These are phyloP conservation scores for Talaromyces pinophilus DNA, from an alignment of 2,329 filamentous ascomycete genomes.

Conservation along the genomic window DNA sequence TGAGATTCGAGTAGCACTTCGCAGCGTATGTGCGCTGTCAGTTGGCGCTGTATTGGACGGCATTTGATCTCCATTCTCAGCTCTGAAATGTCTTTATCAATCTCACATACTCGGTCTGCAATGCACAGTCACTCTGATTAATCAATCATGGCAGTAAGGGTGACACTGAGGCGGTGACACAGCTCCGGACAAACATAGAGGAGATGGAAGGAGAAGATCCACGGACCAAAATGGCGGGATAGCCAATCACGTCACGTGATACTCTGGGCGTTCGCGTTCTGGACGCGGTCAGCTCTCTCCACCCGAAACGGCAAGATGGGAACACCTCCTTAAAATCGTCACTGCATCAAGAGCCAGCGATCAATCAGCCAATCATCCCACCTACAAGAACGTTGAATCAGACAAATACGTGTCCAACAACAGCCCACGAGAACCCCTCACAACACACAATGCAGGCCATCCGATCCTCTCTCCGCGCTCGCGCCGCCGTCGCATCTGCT, in stretches of 20 bases:
- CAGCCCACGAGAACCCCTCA: neutral
- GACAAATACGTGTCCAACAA: neutral
- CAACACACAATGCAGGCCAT: constrained; percentile 34
- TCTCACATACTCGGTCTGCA: neutral
- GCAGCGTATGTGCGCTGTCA: neutral
- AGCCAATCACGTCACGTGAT: constrained; percentile 12
- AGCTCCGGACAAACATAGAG: neutral
- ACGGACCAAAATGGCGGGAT: neutral
- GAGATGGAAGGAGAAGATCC: neutral
- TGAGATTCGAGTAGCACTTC: neutral
- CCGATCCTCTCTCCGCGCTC: constrained; percentile 52
- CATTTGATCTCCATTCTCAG: neutral
- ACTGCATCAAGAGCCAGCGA: neutral
- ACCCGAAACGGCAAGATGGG: constrained; percentile 20
- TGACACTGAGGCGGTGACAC: neutral
- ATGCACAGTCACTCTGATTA: neutral
- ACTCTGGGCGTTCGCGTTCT: neutral
- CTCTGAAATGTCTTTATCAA: neutral
- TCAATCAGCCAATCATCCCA: constrained; percentile 2
- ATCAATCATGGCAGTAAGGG: constrained; percentile 1
- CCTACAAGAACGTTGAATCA: neutral
- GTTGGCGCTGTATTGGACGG: neutral
- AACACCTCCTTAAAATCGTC: neutral
- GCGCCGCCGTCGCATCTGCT: constrained; percentile 35
- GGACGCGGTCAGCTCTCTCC: neutral